Evolutionary conservation across 2,329 filamentous ascomycete species (phyloP).

Genomic region (Aureobasidium mangrovei): DNA sequence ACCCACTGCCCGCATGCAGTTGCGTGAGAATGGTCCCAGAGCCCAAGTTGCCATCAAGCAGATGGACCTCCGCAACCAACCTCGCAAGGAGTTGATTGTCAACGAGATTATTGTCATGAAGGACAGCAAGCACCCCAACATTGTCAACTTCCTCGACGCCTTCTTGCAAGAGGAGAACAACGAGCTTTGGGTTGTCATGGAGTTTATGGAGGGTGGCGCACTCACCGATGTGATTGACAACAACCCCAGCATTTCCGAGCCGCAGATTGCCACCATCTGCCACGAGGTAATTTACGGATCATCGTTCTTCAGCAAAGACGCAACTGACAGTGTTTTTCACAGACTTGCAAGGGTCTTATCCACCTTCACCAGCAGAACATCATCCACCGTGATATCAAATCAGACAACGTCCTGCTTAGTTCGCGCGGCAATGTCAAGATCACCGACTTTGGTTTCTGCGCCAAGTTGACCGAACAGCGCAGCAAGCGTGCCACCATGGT

Average conservation of each 20-base stretch:
- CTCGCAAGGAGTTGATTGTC: conserved; percentile 94
- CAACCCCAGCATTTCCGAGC: conserved; percentile 85
- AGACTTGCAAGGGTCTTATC: conserved; percentile 93
- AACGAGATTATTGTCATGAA: conserved; percentile 99
- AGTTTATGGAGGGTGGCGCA: conserved; percentile 98
- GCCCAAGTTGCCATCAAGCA: conserved; percentile 98
- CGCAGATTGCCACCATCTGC: conserved; percentile 96
- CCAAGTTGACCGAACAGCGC: conserved; percentile 93
- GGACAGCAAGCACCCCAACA: conserved; percentile 95
- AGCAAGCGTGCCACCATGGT: conserved; percentile 99
- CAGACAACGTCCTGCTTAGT: conserved; percentile 93
- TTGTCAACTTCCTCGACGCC: conserved; percentile 96
- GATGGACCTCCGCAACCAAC: conserved; percentile 97
- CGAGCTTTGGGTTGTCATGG: conserved; percentile 99
- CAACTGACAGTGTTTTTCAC: conserved; percentile 22
- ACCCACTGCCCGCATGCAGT: conserved; percentile 65
- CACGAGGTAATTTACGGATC: conserved; percentile 61
- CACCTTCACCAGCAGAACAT: conserved; percentile 94
- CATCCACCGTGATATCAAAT: conserved; percentile 98
- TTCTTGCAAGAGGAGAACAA: conserved; percentile 91
- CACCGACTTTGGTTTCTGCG: conserved; percentile 99
- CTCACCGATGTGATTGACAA: conserved; percentile 98
- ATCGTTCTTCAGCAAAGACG: neutral
- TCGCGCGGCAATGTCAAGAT: conserved; percentile 86
- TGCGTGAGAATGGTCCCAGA: conserved; percentile 68